Percentiles rank a stretch among this genome's conserved stretches.
These are phyloP conservation scores for Phytophthora cactorum DNA, from an alignment of 352 stramenopile genomes.

Conservation along the genomic window DNA sequence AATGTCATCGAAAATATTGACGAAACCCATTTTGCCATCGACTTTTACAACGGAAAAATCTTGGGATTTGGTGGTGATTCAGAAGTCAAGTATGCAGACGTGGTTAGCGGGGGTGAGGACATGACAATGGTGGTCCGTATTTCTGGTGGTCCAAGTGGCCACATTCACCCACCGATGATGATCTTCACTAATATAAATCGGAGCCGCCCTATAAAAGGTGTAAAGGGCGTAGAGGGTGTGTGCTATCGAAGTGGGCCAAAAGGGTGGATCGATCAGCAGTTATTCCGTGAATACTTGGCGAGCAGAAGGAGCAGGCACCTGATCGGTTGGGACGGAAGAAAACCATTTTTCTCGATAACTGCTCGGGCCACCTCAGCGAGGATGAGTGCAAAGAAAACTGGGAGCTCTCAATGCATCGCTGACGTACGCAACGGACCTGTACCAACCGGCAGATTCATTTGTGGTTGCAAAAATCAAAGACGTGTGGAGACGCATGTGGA, in stretches of 20 bases:
- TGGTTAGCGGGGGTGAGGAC: conserved; percentile 23
- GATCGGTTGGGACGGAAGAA: not conserved
- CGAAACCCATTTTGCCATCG: conserved; percentile 38
- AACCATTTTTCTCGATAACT: not conserved
- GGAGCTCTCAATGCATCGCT: not conserved
- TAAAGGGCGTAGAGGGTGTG: not conserved
- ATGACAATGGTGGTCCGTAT: conserved; percentile 44
- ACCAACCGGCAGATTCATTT: not conserved
- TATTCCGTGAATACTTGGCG: not conserved
- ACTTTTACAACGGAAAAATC: conserved; percentile 31
- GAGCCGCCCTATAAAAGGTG: not conserved
- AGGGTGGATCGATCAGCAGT: not conserved
- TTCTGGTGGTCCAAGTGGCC: not conserved
- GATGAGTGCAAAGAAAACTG: not conserved
- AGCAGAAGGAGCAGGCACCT: not conserved
- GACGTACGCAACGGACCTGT: not conserved
- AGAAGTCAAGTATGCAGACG: conserved; percentile 30
- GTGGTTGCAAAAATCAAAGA: not conserved
- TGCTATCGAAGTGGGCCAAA: not conserved
- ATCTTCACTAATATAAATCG: not conserved
- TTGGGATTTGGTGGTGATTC: conserved; percentile 16
- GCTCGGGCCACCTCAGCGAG: not conserved
- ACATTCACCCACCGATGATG: not conserved
- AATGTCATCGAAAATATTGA: conserved; percentile 36
- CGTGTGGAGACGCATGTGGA: not conserved